Percentiles rank a stretch among this genome's conserved stretches.
Conservation (phyloP, 768 basidiomycete genomes). For the Sarcodon sp. region DNA sequence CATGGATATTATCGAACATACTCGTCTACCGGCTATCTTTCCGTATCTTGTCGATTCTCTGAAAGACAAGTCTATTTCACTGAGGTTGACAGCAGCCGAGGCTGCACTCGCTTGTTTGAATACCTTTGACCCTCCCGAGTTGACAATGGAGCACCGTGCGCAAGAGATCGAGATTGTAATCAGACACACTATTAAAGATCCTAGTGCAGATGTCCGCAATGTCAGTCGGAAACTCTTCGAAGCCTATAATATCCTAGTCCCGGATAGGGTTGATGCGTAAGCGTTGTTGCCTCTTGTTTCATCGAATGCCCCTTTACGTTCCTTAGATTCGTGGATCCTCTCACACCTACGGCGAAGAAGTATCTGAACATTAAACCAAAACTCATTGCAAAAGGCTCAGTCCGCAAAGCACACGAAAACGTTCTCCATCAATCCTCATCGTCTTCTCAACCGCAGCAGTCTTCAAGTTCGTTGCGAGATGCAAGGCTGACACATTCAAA, state of each 20-base stretch:
- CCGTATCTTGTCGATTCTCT: conserved; percentile 43
- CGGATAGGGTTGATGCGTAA: conserved; percentile 54
- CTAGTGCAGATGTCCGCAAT: conserved; percentile 65
- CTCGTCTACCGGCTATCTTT: conserved; percentile 54
- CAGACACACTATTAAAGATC: conserved; percentile 52
- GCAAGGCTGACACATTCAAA: too few species aligned
- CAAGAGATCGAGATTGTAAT: conserved; percentile 62
- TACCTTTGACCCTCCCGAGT: conserved; percentile 66
- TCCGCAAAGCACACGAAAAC: too few species aligned
- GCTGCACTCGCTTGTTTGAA: conserved; percentile 54
- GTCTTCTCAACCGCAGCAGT: too few species aligned
- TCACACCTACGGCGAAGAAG: conserved; percentile 67
- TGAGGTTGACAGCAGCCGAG: conserved; percentile 57
- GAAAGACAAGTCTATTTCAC: conserved; percentile 56
- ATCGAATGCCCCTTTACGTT: conserved; percentile 4
- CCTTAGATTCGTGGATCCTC: conserved; percentile 54
- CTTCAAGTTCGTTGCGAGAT: too few species aligned
- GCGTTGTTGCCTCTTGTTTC: conserved; percentile 8
- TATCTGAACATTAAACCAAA: conserved; percentile 43
- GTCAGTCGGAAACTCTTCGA: conserved; percentile 60
- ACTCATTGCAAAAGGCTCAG: too few species aligned
- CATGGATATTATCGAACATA: conserved; percentile 45
- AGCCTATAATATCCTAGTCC: conserved; percentile 61
- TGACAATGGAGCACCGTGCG: conserved; percentile 56
- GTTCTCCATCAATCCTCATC: conserved; percentile 7